Evolutionary conservation across 345 rosid species (phyloP).

Genomic region (Pistacia integerrima): DNA sequence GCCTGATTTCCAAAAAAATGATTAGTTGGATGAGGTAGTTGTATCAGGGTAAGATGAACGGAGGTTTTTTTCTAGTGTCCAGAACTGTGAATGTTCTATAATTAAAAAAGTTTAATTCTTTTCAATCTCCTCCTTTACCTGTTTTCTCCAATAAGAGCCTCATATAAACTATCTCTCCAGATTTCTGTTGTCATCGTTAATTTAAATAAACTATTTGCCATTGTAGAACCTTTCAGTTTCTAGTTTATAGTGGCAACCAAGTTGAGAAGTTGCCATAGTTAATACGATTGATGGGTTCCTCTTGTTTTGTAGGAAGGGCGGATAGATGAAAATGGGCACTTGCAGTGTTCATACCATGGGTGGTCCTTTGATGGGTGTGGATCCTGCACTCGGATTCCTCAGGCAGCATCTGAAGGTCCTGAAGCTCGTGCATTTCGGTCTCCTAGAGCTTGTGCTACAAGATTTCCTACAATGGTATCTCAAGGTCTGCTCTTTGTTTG

Average conservation of each 20-base stretch:
- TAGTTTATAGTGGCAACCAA: neutral
- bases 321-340: constrained; percentile 91
- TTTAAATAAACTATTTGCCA: too few relatives aligned
- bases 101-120: neutral
- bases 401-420: constrained; percentile 86
- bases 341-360: constrained; percentile 98
- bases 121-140: neutral
- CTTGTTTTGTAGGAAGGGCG: constrained; percentile 73
- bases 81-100: neutral
- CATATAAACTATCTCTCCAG: too few relatives aligned
- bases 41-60: neutral
- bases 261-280: neutral
- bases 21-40: neutral
- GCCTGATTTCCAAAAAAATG: neutral
- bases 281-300: constrained; percentile 9
- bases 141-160: neutral
- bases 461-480: constrained; percentile 87
- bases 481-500: constrained; percentile 97
- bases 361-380: constrained; percentile 95
- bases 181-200: too few relatives aligned
- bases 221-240: constrained; percentile 6
- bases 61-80: constrained; percentile 8
- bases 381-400: constrained; percentile 86
- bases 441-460: constrained; percentile 77
- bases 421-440: constrained; percentile 89